Evolutionary conservation across 805 yeast genomes (phyloP).

Genomic region (Barnettozyma botsteinii): DNA sequence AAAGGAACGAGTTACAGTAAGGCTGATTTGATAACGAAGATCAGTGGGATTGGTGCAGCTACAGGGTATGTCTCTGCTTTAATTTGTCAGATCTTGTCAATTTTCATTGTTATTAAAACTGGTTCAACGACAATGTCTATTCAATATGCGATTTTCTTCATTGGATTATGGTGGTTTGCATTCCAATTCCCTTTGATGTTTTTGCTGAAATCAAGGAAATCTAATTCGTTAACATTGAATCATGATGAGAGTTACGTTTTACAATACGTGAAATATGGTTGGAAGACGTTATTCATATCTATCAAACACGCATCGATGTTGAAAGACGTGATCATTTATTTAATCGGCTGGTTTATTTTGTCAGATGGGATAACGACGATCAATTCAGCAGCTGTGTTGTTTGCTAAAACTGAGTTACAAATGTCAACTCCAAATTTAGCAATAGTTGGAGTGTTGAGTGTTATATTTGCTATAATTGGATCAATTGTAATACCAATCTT

Average conservation of each 20-base stretch:
- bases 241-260: conserved; percentile 11
- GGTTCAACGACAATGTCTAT: conserved; percentile 38
- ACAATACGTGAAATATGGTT: conserved; percentile 50
- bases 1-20: conserved; percentile 4
- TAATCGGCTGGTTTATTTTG: conserved; percentile 70
- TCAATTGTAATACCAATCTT: conserved; percentile 51
- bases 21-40: conserved; percentile 41
- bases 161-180: conserved; percentile 74
- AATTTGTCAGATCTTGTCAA: conserved; percentile 56
- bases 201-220: conserved; percentile 41
- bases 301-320: conserved; percentile 54
- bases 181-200: conserved; percentile 59
- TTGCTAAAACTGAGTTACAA: conserved; percentile 62
- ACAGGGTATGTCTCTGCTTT: conserved; percentile 66
- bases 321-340: conserved; percentile 59
- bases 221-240: conserved; percentile 29
- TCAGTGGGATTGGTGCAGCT: conserved; percentile 69
- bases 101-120: conserved; percentile 40
- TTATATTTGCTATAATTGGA: conserved; percentile 63
- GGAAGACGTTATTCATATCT: conserved; percentile 51
- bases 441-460: conserved; percentile 57
- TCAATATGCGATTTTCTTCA: conserved; percentile 53
- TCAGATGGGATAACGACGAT: conserved; percentile 75
- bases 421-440: conserved; percentile 68
- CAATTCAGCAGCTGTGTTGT: conserved; percentile 71